phyloP scores from a whole-genome alignment of 331 rosid species.

The Saraca asoca region DNA sequence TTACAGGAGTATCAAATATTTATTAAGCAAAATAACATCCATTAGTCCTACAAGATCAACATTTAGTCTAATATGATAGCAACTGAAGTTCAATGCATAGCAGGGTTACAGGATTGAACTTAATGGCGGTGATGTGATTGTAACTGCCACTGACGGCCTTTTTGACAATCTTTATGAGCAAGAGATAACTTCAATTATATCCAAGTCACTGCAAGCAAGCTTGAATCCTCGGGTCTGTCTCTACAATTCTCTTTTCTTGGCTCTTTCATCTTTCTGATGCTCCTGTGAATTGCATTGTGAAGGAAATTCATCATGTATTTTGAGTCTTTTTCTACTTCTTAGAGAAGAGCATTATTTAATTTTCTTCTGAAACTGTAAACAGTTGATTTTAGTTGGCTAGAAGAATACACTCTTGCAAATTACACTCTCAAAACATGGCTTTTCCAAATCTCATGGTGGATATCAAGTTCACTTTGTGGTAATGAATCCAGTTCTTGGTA shows the following conservation, averaged over 20 bases:
- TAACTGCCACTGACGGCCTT: conserved; percentile 76
- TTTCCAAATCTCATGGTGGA: not conserved
- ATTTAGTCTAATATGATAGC: not conserved
- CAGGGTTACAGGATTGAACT: conserved; percentile 64
- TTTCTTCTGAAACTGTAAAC: too few relatives aligned
- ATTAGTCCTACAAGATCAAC: conserved; percentile 1
- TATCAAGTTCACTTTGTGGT: not conserved
- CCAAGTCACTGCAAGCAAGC: conserved; percentile 47
- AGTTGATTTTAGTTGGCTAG: too few relatives aligned
- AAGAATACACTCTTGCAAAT: not conserved
- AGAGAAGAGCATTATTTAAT: too few relatives aligned
- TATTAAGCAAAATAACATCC: not conserved
- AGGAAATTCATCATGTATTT: not conserved
- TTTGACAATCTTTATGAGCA: conserved; percentile 78
- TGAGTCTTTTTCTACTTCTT: not conserved
- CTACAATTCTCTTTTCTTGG: conserved; percentile 1
- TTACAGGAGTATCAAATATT: not conserved
- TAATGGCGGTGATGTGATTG: conserved; percentile 70
- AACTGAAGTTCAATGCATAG: conserved; percentile 33
- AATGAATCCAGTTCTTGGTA: not conserved
- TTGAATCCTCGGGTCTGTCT: conserved; percentile 61
- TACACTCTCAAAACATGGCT: conserved; percentile 6
- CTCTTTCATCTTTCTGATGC: conserved; percentile 12
- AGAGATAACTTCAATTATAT: conserved; percentile 59
- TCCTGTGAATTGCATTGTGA: not conserved